Percentiles rank a stretch among this genome's conserved stretches.
phyloP scores from a whole-genome alignment of 345 rosid species.

The Laguncularia racemosa region DNA sequence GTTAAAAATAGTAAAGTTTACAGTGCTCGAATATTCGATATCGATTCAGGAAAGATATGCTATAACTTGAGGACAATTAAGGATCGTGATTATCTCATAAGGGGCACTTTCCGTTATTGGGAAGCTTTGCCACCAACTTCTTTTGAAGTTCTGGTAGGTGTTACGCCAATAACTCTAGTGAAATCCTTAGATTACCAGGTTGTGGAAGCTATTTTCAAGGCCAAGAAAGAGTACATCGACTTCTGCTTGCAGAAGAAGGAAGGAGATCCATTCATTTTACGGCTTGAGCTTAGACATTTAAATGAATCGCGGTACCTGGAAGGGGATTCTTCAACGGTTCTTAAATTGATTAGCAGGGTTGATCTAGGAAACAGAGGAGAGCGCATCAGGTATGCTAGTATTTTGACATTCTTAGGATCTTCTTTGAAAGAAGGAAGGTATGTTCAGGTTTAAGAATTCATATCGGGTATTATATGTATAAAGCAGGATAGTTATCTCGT shows the following conservation, averaged over 20 bases:
- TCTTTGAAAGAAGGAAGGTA: no score
- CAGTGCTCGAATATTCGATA: constrained; percentile 27
- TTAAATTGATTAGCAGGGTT: constrained; percentile 37
- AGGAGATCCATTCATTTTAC: constrained; percentile 43
- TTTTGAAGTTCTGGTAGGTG: constrained; percentile 32
- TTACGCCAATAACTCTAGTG: constrained; percentile 27
- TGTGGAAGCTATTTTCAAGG: constrained; percentile 45
- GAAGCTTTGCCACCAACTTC: constrained; percentile 8
- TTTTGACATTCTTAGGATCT: neutral
- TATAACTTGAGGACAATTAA: constrained; percentile 28
- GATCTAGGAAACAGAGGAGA: constrained; percentile 27
- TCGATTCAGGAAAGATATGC: constrained; percentile 39
- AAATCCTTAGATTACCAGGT: constrained; percentile 13
- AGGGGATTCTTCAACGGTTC: constrained; percentile 18
- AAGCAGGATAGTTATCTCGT: no score
- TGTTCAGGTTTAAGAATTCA: neutral
- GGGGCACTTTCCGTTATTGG: constrained; percentile 29
- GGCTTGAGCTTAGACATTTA: constrained; percentile 43
- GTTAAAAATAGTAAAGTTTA: constrained; percentile 9
- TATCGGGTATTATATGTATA: neutral
- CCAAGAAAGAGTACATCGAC: constrained; percentile 20
- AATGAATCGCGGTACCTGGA: constrained; percentile 23
- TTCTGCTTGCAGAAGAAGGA: constrained; percentile 33
- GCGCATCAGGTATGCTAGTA: constrained; percentile 30
- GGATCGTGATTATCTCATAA: constrained; percentile 35